Conservation (phyloP, 2,329 filamentous ascomycete genomes). For the Dryadomyces quercivorus region DNA sequence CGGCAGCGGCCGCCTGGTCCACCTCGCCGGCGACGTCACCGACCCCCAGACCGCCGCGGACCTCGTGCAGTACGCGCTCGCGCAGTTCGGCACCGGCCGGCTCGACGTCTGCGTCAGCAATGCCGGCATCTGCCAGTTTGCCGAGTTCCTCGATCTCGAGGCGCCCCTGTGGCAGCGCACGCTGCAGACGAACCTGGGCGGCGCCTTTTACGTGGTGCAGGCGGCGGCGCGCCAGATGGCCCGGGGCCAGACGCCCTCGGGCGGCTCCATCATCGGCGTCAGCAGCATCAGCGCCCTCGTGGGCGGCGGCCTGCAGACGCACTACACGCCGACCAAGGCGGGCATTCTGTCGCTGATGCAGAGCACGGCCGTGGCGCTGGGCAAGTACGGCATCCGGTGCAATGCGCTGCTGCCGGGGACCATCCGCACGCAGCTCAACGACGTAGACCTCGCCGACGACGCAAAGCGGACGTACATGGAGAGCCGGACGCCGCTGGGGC, state of each 20-base stretch:
- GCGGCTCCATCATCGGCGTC: conserved; percentile 56
- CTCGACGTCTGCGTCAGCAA: conserved; percentile 78
- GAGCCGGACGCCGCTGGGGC: conserved; percentile 51
- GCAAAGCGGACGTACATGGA: conserved; percentile 56
- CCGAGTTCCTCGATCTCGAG: conserved; percentile 67
- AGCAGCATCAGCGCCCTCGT: conserved; percentile 42
- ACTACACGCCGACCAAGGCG: conserved; percentile 65
- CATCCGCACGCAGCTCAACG: conserved; percentile 58
- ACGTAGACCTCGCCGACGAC: conserved; percentile 52
- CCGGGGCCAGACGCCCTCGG: conserved; percentile 42
- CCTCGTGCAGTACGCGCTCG: conserved; percentile 55
- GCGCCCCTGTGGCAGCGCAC: conserved; percentile 60
- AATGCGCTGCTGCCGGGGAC: conserved; percentile 61
- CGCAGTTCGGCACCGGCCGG: conserved; percentile 39
- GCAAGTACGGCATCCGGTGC: conserved; percentile 52
- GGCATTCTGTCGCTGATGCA: conserved; percentile 59
- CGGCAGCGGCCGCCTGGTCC: conserved; percentile 44
- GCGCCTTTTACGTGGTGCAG: conserved; percentile 81
- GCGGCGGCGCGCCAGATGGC: conserved; percentile 79
- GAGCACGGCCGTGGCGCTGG: conserved; percentile 53
- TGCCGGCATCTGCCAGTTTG: conserved; percentile 79
- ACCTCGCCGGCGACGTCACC: conserved; percentile 66
- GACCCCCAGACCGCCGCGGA: conserved; percentile 57
- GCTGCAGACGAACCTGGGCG: conserved; percentile 69
- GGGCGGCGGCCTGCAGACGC: conserved; percentile 54